Evolutionary conservation across 371 early-diverging fungal genomes (phyloP), one percentile per base, ranked within the genome.

Genomic region (Haplosporangium sp.): DNA sequence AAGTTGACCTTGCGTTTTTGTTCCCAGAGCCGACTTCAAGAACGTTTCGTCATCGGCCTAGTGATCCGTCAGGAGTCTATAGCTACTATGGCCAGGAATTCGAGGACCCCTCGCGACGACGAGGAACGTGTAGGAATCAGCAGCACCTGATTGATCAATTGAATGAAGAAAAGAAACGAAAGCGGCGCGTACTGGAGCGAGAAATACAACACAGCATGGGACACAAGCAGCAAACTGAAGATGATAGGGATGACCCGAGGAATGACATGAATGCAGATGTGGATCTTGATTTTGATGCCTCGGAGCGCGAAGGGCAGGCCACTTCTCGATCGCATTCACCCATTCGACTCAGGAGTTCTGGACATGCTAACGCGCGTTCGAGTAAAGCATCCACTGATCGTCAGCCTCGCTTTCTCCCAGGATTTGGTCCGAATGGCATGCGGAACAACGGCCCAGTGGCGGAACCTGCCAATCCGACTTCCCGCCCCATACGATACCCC

Each of bases 361-460:
- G 20, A 36, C 48, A 50, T 57, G 1, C 58, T 2, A 10, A 11
- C 16, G 4, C 46, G 2, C 48, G 41, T 4, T 14, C 37, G 0
- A 12, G 20, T 50, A 55, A 43, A 14, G 55, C 18, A 18, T 13
- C 48, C n/a, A 59, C 29, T 45, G 61, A 64, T n/a, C 61, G 61
- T 54, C 72, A 54, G 3, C 79, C 79, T 1, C 79, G 79, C 1
- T 77, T 72, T 60, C 61, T 77, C 10, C 79, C 79, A 46, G 79
- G 79, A 23, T 77, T 77, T 54, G 65, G 73, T 6, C 73, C 67
- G 0, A 62, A 65, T 16, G 79, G 79, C 14, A 20, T 64, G 46
- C 59, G 66, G 50, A n/a, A 38, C 16, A n/a, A 45, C 29, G 55
- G 48, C 29, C 40, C 57, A 0, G 36, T 47, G 20, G n/a, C 21